Conservation (phyloP, 2,329 filamentous ascomycete genomes). For the Fusarium sp. region DNA sequence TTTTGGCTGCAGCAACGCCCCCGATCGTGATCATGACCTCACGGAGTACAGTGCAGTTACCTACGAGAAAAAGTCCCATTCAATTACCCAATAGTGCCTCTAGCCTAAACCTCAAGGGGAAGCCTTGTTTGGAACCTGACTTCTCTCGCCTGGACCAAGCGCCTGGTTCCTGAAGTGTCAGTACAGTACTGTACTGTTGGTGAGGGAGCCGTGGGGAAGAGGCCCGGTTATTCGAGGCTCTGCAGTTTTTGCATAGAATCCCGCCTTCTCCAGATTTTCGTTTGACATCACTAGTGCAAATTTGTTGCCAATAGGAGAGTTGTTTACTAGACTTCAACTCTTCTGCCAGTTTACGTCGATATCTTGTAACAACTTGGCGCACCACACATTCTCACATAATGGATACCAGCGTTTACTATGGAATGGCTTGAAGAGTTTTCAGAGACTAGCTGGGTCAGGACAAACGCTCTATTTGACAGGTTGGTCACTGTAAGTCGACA, state of each 20-base stretch:
- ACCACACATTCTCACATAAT: not conserved
- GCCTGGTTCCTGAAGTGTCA: constrained; percentile 43
- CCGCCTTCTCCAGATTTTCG: constrained; percentile 34
- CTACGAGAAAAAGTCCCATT: constrained; percentile 35
- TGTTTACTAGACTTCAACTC: constrained; percentile 13
- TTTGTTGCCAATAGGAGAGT: constrained; percentile 19
- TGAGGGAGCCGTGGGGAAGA: constrained; percentile 24
- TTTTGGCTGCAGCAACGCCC: constrained; percentile 20
- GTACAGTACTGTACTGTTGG: not conserved
- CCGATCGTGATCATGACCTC: constrained; percentile 48
- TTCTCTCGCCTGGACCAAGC: constrained; percentile 36
- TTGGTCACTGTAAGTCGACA: constrained; percentile 15
- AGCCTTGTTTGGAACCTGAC: constrained; percentile 28
- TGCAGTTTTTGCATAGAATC: constrained; percentile 33
- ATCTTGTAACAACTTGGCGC: not conserved
- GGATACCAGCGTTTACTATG: not conserved
- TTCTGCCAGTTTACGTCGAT: not conserved
- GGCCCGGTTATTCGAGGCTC: constrained; percentile 50
- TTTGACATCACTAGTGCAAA: constrained; percentile 36
- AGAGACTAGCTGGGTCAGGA: not conserved
- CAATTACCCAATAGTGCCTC: constrained; percentile 47
- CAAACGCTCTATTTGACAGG: constrained; percentile 1
- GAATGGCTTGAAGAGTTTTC: not conserved
- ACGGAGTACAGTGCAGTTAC: constrained; percentile 28
- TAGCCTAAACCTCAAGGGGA: constrained; percentile 44